These are phyloP conservation scores for Daldinia caldariorum DNA, from an alignment of 495 filamentous ascomycete species.

Conservation along the genomic window DNA sequence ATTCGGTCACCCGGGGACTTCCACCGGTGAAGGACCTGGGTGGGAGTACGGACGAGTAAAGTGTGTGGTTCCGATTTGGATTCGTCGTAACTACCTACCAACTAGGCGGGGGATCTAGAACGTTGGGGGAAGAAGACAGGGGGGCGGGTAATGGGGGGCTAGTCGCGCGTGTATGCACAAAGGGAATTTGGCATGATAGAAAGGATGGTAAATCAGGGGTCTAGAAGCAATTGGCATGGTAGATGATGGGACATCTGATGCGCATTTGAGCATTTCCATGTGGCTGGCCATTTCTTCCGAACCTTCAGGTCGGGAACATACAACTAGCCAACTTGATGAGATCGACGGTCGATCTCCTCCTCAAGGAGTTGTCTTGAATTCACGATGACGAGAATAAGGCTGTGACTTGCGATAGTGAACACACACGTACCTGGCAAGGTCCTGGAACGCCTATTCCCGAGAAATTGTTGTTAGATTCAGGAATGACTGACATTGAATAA, in stretches of 20 bases:
- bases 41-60: constrained; percentile 28
- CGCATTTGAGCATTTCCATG: constrained; percentile 37
- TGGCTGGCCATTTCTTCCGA: constrained; percentile 21
- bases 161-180: constrained; percentile 34
- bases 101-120: constrained; percentile 37
- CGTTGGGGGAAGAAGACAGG: constrained; percentile 23
- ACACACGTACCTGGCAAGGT: constrained; percentile 58
- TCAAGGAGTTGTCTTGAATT: constrained; percentile 3
- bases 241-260: constrained; percentile 32
- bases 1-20: constrained; percentile 22
- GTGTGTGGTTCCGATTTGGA: constrained; percentile 25
- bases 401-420: constrained; percentile 5
- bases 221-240: constrained; percentile 33
- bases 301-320: constrained; percentile 23
- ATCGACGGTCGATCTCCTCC: constrained; percentile 36
- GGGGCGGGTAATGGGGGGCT: constrained; percentile 24
- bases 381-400: constrained; percentile 7
- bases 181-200: constrained; percentile 35
- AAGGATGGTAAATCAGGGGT: constrained; percentile 31
- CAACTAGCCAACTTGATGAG: constrained; percentile 24
- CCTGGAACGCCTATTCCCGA: constrained; percentile 55
- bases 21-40: constrained; percentile 23
- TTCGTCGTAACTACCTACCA: constrained; percentile 32
- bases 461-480: constrained; percentile 30
- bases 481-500: constrained; percentile 2